These are phyloP conservation scores for Camelina laxa DNA, from an alignment of 345 rosid species.

Conservation along the genomic window DNA sequence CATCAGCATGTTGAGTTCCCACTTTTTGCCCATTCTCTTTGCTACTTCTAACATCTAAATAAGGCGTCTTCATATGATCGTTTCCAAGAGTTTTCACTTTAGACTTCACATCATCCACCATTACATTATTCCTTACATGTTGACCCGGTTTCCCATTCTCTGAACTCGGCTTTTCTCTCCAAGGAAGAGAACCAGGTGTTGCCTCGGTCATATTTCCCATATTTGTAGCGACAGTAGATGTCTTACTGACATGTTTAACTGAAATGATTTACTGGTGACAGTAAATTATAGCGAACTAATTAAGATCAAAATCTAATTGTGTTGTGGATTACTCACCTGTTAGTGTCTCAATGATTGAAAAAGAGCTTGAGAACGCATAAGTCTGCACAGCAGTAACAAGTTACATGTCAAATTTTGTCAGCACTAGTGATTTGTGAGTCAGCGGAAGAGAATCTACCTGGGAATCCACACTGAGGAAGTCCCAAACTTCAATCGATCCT, in stretches of 20 bases:
- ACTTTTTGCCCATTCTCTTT: constrained; percentile 50
- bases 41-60: constrained; percentile 46
- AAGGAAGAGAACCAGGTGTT: constrained; percentile 43
- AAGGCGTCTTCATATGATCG: constrained; percentile 50
- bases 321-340: constrained; percentile 60
- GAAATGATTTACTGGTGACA: constrained; percentile 28
- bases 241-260: constrained; percentile 66
- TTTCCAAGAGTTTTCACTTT: constrained; percentile 47
- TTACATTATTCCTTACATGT: constrained; percentile 43
- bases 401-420: constrained; percentile 18
- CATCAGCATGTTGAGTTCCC: constrained; percentile 51
- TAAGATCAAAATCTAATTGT: constrained; percentile 12
- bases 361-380: constrained; percentile 86
- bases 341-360: constrained; percentile 89
- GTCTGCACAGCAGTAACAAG: constrained; percentile 68
- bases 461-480: constrained; percentile 95
- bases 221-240: constrained; percentile 55
- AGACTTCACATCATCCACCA: constrained; percentile 43
- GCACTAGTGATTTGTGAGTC: constrained; percentile 15
- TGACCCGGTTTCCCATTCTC: constrained; percentile 56
- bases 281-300: constrained; percentile 19
- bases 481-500: constrained; percentile 99
- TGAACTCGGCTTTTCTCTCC: constrained; percentile 52
- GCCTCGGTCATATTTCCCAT: constrained; percentile 50
- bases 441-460: constrained; percentile 64